Evolutionary conservation across 768 basidiomycete species (phyloP).

Genomic region (Artomyces pyxidatus): DNA sequence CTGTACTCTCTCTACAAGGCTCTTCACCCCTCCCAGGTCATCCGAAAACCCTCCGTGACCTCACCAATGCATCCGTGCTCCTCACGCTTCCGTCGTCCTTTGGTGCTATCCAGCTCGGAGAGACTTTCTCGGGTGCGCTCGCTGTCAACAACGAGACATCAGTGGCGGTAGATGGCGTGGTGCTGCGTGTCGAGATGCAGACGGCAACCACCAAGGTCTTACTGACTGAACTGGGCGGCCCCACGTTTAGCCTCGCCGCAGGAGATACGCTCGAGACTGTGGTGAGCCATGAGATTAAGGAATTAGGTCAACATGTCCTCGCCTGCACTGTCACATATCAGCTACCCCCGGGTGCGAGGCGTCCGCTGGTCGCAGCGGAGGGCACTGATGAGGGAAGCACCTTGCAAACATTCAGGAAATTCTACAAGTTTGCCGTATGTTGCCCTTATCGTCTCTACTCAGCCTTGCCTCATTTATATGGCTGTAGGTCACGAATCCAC

Average conservation of each 20-base stretch:
- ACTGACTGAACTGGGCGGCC: constrained; percentile 56
- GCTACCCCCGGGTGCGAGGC: constrained; percentile 51
- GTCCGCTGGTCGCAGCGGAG: constrained; percentile 32
- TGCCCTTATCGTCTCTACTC: neutral
- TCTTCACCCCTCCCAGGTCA: constrained; percentile 60
- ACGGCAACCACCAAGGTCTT: constrained; percentile 59
- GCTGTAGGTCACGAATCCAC: constrained; percentile 79
- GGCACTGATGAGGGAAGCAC: constrained; percentile 36
- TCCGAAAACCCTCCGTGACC: constrained; percentile 78
- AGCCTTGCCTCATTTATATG: neutral
- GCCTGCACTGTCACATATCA: constrained; percentile 80
- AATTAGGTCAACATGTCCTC: constrained; percentile 85
- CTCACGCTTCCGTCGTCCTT: constrained; percentile 78
- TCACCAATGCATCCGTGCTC: constrained; percentile 71
- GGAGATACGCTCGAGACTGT: constrained; percentile 60
- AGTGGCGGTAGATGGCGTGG: constrained; percentile 52
- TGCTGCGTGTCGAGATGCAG: constrained; percentile 78
- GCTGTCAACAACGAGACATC: constrained; percentile 76
- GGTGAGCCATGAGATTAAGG: constrained; percentile 87
- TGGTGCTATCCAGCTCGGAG: constrained; percentile 82
- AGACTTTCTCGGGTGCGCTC: constrained; percentile 78
- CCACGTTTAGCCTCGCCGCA: constrained; percentile 36
- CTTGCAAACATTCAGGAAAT: constrained; percentile 73
- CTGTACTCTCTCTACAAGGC: constrained; percentile 71
- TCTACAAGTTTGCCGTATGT: constrained; percentile 86